Evolutionary conservation across 176 grass and related monocot genomes (phyloP).

Genomic region (Aegilops sharonensis): DNA sequence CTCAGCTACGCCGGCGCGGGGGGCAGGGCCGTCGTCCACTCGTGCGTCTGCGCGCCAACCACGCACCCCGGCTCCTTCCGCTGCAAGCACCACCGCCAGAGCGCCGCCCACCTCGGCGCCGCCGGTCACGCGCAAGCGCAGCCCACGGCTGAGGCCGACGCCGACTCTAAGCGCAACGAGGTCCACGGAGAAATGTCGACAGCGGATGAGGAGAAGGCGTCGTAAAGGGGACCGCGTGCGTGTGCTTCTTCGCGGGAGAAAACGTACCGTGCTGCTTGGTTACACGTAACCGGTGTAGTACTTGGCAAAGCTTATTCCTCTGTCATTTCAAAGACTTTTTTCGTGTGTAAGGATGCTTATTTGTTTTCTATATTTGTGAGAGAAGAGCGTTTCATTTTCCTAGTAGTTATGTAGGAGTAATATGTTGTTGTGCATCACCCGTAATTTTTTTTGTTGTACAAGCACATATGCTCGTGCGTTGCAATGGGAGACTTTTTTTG

Average conservation of each 20-base stretch:
- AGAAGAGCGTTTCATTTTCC: background rate
- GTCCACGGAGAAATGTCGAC: background rate
- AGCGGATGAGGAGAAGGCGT: constrained; percentile 17
- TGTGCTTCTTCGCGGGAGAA: background rate
- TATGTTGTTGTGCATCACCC: background rate
- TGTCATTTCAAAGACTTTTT: background rate
- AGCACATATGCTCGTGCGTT: too few relatives aligned
- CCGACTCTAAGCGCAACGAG: background rate
- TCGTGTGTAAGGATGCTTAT: background rate
- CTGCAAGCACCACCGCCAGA: constrained; percentile 75
- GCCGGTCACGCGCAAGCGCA: background rate
- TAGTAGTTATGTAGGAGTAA: background rate
- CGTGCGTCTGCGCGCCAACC: constrained; percentile 79
- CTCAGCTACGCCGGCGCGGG: constrained; percentile 27
- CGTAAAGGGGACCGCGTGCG: background rate
- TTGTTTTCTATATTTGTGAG: background rate
- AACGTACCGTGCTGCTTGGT: background rate
- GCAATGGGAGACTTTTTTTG: too few relatives aligned
- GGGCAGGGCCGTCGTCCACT: background rate
- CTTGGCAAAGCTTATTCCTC: background rate
- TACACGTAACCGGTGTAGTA: background rate
- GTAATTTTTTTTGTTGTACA: too few relatives aligned
- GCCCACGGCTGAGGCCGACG: background rate
- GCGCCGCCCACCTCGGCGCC: constrained; percentile 20
- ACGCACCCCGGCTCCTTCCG: constrained; percentile 79